These are phyloP conservation scores for Amanita rimosa DNA, from an alignment of 768 basidiomycete species.

Conservation along the genomic window DNA sequence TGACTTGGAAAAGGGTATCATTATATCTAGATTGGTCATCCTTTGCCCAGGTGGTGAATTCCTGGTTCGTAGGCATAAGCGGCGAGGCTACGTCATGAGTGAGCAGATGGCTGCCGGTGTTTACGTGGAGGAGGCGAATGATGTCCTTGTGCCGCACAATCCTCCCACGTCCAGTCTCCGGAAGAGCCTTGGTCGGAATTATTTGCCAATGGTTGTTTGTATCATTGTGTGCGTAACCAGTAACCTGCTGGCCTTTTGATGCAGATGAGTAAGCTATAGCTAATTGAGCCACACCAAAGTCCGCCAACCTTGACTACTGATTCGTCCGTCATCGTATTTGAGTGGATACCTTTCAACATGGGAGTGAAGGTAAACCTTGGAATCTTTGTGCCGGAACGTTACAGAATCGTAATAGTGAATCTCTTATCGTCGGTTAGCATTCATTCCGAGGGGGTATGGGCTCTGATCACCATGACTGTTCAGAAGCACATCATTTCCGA, in stretches of 20 bases:
- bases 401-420: slow-evolving; percentile 88
- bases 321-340: slow-evolving; percentile 89
- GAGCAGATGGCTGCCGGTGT: slow-evolving; percentile 71
- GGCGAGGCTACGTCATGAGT: slow-evolving; percentile 98
- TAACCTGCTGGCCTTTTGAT: slow-evolving; percentile 82
- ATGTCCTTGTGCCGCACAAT: slow-evolving; percentile 85
- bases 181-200: slow-evolving; percentile 89
- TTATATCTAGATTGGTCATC: slow-evolving; percentile 70
- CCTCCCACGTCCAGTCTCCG: slow-evolving; percentile 87
- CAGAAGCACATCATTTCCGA: slow-evolving; percentile 84
- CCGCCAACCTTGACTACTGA: slow-evolving; percentile 75
- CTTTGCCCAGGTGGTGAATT: slow-evolving; percentile 88
- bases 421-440: slow-evolving; percentile 38
- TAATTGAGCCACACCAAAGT: not conserved
- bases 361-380: slow-evolving; percentile 90
- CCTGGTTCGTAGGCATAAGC: slow-evolving; percentile 95
- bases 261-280: slow-evolving; percentile 1
- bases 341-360: slow-evolving; percentile 87
- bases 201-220: slow-evolving; percentile 95
- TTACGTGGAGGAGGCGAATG: slow-evolving; percentile 81
- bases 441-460: not conserved
- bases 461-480: slow-evolving; percentile 69
- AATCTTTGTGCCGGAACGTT: slow-evolving; percentile 83
- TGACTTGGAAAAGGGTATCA: slow-evolving; percentile 81
- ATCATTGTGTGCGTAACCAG: slow-evolving; percentile 90